A percentile compares a stretch with the other conserved stretches of the same genome.
Evolutionary conservation across 495 filamentous ascomycete species (phyloP).

Genomic region (Umbilicaria muhlenbergii): DNA sequence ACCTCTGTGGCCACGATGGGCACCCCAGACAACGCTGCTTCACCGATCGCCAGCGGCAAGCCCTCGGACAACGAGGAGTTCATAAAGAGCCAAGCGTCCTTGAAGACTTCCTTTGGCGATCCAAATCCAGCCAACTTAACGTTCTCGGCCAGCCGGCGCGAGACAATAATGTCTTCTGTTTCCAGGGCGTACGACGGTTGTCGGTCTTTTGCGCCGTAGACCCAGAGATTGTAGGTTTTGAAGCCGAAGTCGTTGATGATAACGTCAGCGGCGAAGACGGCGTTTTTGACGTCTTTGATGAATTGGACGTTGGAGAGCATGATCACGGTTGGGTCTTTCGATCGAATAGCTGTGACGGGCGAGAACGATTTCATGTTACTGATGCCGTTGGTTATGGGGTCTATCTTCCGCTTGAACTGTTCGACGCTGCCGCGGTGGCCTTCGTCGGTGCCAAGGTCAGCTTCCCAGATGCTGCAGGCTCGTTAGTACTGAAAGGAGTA

Average conservation of each 20-base stretch:
- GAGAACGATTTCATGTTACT: constrained; percentile 48
- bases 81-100: constrained; percentile 50
- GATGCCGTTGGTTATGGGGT: constrained; percentile 55
- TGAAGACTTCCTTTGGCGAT: constrained; percentile 39
- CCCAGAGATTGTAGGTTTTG: constrained; percentile 43
- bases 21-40: constrained; percentile 31
- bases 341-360: constrained; percentile 41
- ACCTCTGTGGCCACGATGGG: constrained; percentile 53
- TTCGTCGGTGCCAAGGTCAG: constrained; percentile 45
- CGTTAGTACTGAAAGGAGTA: too few relatives aligned
- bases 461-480: constrained; percentile 34
- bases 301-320: constrained; percentile 54
- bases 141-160: constrained; percentile 36
- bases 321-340: constrained; percentile 41
- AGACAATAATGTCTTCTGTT: constrained; percentile 45
- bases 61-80: constrained; percentile 44
- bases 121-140: constrained; percentile 40
- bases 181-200: constrained; percentile 43
- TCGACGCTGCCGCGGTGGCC: constrained; percentile 35
- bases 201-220: constrained; percentile 47
- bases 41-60: not conserved
- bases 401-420: constrained; percentile 42
- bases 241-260: constrained; percentile 54
- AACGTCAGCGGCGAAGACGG: constrained; percentile 45
- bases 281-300: constrained; percentile 51